Evolutionary conservation across 768 basidiomycete genomes (phyloP), one percentile per base, ranked within the genome.

Genomic region (Obba rivulosa): DNA sequence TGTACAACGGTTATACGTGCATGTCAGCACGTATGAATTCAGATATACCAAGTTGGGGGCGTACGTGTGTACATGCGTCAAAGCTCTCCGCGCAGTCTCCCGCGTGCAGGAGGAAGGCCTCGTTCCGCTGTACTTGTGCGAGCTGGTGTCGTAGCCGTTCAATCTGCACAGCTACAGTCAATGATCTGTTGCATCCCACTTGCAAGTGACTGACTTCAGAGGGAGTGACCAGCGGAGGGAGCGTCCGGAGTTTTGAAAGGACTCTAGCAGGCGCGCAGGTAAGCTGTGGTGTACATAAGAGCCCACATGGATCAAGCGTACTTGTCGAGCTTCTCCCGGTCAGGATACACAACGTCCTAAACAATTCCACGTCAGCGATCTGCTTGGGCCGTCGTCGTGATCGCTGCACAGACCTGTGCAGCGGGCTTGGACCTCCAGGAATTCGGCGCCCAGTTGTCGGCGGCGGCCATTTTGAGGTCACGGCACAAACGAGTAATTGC

Each of bases 61-160:
- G n/a, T 34, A 72, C 89, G 53, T 90, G 80, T 0, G 88, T 92
- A 63, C 91, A 93, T 0, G 90, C 91, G 57, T 89, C 86, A 59
- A 95, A 94, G 63, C 89, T 87, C 66, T 94, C 91, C n/a, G 92
- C 93, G 59, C 96, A 99, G 61, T 99, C 96, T 2, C 96, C 96
- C 0, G 96, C 96, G 53, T 99, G 96, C 2, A 99, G 77, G 34
- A 99, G 74, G 68, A 99, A 98, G 0, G 92, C 92, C 59, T 94
- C 81, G 53, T 91, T 89, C 17, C 75, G 75, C 57, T 96, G 87
- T 2, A 94, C 92, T 31, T 80, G 80, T 28, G 75, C 69, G 17
- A 97, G 72, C 53, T 94, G 91, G 61, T 82, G 75, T 43, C 92
- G 77, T 47, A 97, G 74, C 9, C 91, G 78, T 63, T 92, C 87